Base-by-base conservation (phyloP, 192 early-diverging fungal species). In the Backusella psychrophila region DNA sequence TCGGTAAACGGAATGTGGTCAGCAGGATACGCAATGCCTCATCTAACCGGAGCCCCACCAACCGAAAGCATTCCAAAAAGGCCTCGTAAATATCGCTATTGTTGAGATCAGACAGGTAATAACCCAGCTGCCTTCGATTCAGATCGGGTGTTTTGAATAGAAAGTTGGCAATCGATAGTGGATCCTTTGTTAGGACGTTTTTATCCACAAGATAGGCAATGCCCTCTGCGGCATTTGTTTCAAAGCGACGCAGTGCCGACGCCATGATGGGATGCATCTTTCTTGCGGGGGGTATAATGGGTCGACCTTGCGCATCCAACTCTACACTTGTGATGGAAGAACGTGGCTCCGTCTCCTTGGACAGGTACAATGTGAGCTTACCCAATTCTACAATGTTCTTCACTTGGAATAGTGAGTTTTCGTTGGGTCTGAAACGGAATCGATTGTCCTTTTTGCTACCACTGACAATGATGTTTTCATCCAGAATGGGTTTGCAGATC, bases 101-200 rank as follows among this genome's bases (percentile, higher is more conserved):
- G 31, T 87, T 81, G 5, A 80, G 78, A 31, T 91, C 80, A 4
- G 87, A 82, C 5, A 92, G 70, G 66, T 90, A 92, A 41, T 80
- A 70, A 0, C 90, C 91, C 2, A 92, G 76, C 67, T 92, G 89
- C 1, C 83, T 70, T 26, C 85, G 78, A 59, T 82, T 87, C 6
- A 92, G 79, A 63, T 89, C 90, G 0, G 90, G 89, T 0, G 91
- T 92, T 33, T 87, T 87, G 80, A 91, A 91, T 59, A 92, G 69
- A 65, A 92, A 91, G 26, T 89, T 82, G 9, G 91, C 91, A 29
- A 92, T 90, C 15, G 84, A 85, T n/a, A 87, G 67, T 6, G 91
- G 87, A 23, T 91, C 90, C 19, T 85, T 78, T 6, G 83, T 84
- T 7, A 92, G 75, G 0, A 87, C 81, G 6, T 85, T 77, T 52